A percentile compares a stretch with the other conserved stretches of the same genome.
Evolutionary conservation across 495 filamentous ascomycete genomes (phyloP).

Genomic region (Lasiosphaeria miniovina): DNA sequence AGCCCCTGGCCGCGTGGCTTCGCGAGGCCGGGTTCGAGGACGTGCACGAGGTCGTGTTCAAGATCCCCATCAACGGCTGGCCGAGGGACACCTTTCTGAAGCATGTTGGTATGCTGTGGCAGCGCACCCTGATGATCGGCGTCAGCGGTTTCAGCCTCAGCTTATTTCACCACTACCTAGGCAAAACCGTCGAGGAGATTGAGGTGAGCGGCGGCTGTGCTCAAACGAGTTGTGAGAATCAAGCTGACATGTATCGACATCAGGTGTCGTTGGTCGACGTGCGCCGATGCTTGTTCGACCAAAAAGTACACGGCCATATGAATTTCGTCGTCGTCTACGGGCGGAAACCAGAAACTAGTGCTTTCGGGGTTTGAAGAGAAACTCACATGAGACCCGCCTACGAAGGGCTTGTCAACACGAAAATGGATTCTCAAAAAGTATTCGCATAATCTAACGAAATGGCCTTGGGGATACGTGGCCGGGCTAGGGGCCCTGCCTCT

Average conservation of each 20-base stretch:
- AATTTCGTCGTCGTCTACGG: slow-evolving; percentile 54
- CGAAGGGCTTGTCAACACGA: background rate
- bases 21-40: slow-evolving; percentile 62
- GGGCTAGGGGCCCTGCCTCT: too few relatives aligned
- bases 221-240: background rate
- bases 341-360: slow-evolving; percentile 43
- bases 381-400: background rate
- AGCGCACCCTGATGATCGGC: slow-evolving; percentile 30
- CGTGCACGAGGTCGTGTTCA: slow-evolving; percentile 52
- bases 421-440: background rate
- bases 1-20: slow-evolving; percentile 54
- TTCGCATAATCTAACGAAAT: too few relatives aligned
- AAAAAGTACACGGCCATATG: slow-evolving; percentile 53
- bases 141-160: slow-evolving; percentile 30
- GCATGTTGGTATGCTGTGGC: slow-evolving; percentile 36
- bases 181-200: slow-evolving; percentile 40
- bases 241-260: background rate
- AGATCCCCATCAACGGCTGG: slow-evolving; percentile 59
- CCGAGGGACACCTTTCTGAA: slow-evolving; percentile 25
- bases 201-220: slow-evolving; percentile 29
- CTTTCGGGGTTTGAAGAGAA: background rate
- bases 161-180: slow-evolving; percentile 33
- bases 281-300: slow-evolving; percentile 52
- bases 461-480: too few relatives aligned
- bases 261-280: slow-evolving; percentile 60